Evolutionary conservation across 768 basidiomycete genomes (phyloP), one percentile per base, ranked within the genome.

Genomic region (Floccularia luteovirens): DNA sequence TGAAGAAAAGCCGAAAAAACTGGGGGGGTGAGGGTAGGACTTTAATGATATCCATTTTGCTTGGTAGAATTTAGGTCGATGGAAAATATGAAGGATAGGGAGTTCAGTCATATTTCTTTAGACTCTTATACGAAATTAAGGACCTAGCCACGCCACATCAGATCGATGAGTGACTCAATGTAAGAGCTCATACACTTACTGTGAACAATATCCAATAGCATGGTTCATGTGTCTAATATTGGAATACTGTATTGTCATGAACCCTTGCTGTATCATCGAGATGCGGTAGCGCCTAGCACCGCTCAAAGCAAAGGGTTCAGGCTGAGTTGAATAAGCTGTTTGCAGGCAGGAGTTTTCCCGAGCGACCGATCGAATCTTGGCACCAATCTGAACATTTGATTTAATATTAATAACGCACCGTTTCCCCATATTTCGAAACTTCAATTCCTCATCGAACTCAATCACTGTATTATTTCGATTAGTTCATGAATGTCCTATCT

Each of bases 21-120:
- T 72, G 64, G 32, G 70, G 61, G 19, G 77, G 76, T 1, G 74
- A 73, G 20, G 75, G 74, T 44, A 81, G 61, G 43, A 79, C 50
- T 40, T 58, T 61, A 45, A 65, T 53, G 43, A 67, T 49, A 46
- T 68, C 61, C 70, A 72, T 70, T 45, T 41, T 34, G 35, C 21
- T 21, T 13, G 21, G 20, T 17, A 33, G 22, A 39, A 19, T 11
- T 28, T 23, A 36, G 24, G 30, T 24, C 12, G n/a, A 30, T 13
- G 19, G 17, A 34, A 34, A 17, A 19, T 10, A 34, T 19, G 8
- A 12, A 23, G 36, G 11, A 12, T 24, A 8, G 8, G 24, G 21
- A 19, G 22, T 13, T 24, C 21, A 21, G 16, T 30, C 10, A 30
- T 14, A 14, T 22, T n/a, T 22, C 28, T 13, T 19, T 8, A 31